Evolutionary conservation across 2,329 filamentous ascomycete species (phyloP), one percentile per base, ranked within the genome.

Genomic region (Fusarium incarnatum): DNA sequence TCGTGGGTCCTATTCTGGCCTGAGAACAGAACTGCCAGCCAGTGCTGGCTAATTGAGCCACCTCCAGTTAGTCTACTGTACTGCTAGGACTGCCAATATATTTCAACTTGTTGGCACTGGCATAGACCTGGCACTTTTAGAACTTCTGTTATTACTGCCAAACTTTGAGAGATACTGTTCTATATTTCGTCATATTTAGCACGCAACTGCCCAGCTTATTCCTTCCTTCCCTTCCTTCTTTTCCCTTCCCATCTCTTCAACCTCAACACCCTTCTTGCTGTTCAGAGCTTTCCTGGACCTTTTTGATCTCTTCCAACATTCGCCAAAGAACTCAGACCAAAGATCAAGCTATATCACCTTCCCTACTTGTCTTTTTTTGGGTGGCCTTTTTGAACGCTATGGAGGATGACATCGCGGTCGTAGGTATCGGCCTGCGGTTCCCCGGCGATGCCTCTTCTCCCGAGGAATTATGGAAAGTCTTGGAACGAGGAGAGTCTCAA

Each of bases 341-440:
- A n/a, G 10, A 37, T 12, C 18, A 37, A 37, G 18, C 18, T n/a
- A 37, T 37, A 37, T 37, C 34, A 37, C 9, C 34, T 37, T n/a
- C 34, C 10, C 10, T n/a, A n/a, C 16, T 60, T 18, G 11, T 18
- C 44, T 22, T n/a, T 32, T 44, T 23, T 66, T 66, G 42, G n/a
- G 27, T 30, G 34, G 6, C 13, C 18, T 15, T 66, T 45, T 56
- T 45, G 42, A 37, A 18, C 25, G 40, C 23, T 32, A 74, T 52
- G 55, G 78, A 76, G 70, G 81, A 83, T n/a, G 83, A 85, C 52
- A 83, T 87, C 50, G 86, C 85, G 5, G 79, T 88, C 13, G 77
- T 88, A 32, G 86, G 86, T 18, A 78, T 88, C 60, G 83, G 82
- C 11, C 82, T 86, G 40, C 80, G 84, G 8, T 87, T 88, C 47